These are phyloP conservation scores for Phalaenopsis equestris DNA, from an alignment of 106 monocot species.

Conservation along the genomic window DNA sequence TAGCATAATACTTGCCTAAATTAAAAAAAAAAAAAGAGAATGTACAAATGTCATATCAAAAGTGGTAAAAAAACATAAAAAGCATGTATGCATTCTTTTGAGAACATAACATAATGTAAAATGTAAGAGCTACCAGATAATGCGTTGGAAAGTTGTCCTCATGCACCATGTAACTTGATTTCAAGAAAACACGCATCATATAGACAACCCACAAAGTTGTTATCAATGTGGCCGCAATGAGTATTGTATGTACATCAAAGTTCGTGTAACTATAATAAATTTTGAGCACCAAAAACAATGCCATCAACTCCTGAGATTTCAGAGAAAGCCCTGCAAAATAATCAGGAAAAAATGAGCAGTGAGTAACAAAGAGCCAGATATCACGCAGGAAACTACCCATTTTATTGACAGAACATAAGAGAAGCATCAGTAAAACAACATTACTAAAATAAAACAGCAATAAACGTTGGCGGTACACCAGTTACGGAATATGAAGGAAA, in stretches of 20 bases:
- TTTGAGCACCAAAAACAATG: constrained; percentile 2
- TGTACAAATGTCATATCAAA: too few relatives aligned
- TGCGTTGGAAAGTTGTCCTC: background rate
- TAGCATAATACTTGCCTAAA: too few relatives aligned
- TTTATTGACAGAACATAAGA: background rate
- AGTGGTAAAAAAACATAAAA: background rate
- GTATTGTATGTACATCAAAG: background rate
- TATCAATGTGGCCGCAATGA: background rate
- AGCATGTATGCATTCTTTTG: background rate
- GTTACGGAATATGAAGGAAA: background rate
- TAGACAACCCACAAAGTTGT: constrained; percentile 10
- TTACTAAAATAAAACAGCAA: background rate
- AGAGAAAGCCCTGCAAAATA: constrained; percentile 5
- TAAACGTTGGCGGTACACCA: background rate
- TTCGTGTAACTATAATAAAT: background rate
- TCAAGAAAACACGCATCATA: constrained; percentile 2
- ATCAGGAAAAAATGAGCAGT: constrained; percentile 1
- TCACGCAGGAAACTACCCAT: background rate
- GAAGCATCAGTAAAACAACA: background rate
- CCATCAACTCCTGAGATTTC: constrained; percentile 10
- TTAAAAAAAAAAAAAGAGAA: too few relatives aligned
- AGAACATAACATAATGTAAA: background rate
- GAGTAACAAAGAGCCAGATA: background rate
- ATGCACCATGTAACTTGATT: constrained; percentile 4
- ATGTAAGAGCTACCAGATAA: background rate